phyloP scores from a whole-genome alignment of 169 alveolate species.

The Plasmodium gallinaceum region DNA sequence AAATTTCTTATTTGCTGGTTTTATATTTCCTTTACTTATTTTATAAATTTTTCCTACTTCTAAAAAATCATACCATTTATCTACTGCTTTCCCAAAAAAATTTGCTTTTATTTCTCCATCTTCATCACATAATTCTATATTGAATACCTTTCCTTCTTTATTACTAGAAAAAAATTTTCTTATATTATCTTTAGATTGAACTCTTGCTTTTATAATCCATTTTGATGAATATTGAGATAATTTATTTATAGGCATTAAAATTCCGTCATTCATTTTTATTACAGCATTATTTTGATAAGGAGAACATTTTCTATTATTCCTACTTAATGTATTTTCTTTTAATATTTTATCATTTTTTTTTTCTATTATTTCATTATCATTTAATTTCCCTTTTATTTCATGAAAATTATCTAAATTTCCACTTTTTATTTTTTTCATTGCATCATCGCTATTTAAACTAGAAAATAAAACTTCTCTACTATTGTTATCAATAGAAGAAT shows the following conservation, averaged over 20 bases:
- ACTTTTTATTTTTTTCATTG: background rate
- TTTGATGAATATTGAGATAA: conserved; percentile 66
- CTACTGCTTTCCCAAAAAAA: conserved; percentile 87
- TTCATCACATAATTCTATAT: conserved; percentile 70
- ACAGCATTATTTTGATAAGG: conserved; percentile 67
- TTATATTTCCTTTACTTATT: conserved; percentile 84
- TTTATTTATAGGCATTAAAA: conserved; percentile 69
- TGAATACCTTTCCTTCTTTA: conserved; percentile 71
- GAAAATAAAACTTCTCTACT: background rate
- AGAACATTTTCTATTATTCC: conserved; percentile 43
- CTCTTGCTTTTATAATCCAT: conserved; percentile 77
- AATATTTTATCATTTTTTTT: conserved; percentile 24
- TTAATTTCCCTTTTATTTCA: conserved; percentile 19
- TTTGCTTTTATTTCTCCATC: conserved; percentile 82
- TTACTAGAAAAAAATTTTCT: conserved; percentile 39
- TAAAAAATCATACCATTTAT: conserved; percentile 83
- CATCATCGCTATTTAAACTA: background rate
- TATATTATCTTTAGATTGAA: conserved; percentile 56
- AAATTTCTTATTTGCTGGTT: conserved; percentile 84
- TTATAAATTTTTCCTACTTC: conserved; percentile 85
- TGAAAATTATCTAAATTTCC: conserved; percentile 13
- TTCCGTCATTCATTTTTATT: conserved; percentile 65
- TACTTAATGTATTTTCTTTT: conserved; percentile 33
- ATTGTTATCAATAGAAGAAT: background rate
- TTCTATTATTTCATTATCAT: background rate